Evolutionary conservation across 495 filamentous ascomycete genomes (phyloP), one percentile per base, ranked within the genome.

Genomic region (Neurospora sp.): DNA sequence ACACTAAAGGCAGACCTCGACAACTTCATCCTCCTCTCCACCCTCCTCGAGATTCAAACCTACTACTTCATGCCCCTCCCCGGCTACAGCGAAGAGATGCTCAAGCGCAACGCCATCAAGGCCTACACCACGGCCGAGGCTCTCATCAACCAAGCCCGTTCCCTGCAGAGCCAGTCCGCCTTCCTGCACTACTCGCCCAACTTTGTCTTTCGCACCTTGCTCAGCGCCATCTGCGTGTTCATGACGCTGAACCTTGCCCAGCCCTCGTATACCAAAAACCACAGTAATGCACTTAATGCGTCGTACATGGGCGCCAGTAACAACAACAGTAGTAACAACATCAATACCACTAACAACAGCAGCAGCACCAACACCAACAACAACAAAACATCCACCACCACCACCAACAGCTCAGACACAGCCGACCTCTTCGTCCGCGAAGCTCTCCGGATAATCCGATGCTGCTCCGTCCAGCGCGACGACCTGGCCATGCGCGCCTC

Each of bases 41-140:
- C 83, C 10, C 78, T 77, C 38, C 79, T 85, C 9, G 83, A 85
- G 12, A 83, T 85, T 69, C 83, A 85, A 69, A 77, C 76, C 14
- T 85, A 81, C 77, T 85, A 85, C 77, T 78, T 85, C 72, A 82
- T 84, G 74, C 82, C 83, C 38, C 74, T 79, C 1, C 79, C 81
- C 2, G 78, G 77, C 61, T 79, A 78, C 72, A 73, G 73, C 76
- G 44, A 76, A 12, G 81, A 79, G 31, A 76, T 80, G n/a, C 76
- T 84, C 5, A 82, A 82, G 70, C 80, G 81, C 39, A 81, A 81
- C 72, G 73, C 84, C 7, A 73, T 84, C 53, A 83, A 83, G 3
- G 74, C 80, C 68, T 84, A 81, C 76, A 79, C 74, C 68, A 84
- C 83, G 3, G 81, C 83, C 71, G 78, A 78, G 27, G 70, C 79